Conservation (phyloP, 768 basidiomycete species). For the Leccinum truebloodii region DNA sequence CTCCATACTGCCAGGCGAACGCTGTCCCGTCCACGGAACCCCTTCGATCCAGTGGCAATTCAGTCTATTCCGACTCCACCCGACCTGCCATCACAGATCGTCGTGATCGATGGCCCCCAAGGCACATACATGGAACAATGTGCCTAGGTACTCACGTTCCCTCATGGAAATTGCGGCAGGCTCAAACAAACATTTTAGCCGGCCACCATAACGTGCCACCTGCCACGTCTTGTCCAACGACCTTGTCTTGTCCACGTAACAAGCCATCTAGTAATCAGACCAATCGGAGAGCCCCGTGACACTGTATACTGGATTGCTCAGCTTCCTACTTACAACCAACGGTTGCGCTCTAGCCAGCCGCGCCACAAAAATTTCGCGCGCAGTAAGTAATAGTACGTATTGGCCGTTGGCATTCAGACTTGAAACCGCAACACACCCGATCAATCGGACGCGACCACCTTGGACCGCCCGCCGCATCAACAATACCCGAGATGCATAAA, state of each 20-base stretch:
- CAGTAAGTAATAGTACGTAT: neutral
- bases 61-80: constrained; percentile 9
- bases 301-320: neutral
- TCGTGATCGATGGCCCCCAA: constrained; percentile 12
- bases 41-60: constrained; percentile 2
- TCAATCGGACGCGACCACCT: neutral
- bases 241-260: neutral
- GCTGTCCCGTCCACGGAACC: constrained; percentile 3
- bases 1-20: neutral
- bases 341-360: neutral
- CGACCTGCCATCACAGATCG: constrained; percentile 16
- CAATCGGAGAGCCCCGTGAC: constrained; percentile 13
- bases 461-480: neutral
- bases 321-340: neutral
- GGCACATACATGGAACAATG: constrained; percentile 11
- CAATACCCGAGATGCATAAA: neutral
- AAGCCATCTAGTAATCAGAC: neutral
- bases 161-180: neutral
- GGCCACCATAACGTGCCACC: constrained; percentile 1
- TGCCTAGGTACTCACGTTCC: constrained; percentile 2
- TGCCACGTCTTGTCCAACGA: constrained; percentile 2
- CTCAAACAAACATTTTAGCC: constrained; percentile 6
- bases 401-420: neutral
- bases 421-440: constrained; percentile 7
- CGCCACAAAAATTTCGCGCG: neutral